A percentile compares a stretch with the other conserved stretches of the same genome.
Evolutionary conservation across 2,329 filamentous ascomycete species (phyloP).

Genomic region (Colletotrichum tanaceti): DNA sequence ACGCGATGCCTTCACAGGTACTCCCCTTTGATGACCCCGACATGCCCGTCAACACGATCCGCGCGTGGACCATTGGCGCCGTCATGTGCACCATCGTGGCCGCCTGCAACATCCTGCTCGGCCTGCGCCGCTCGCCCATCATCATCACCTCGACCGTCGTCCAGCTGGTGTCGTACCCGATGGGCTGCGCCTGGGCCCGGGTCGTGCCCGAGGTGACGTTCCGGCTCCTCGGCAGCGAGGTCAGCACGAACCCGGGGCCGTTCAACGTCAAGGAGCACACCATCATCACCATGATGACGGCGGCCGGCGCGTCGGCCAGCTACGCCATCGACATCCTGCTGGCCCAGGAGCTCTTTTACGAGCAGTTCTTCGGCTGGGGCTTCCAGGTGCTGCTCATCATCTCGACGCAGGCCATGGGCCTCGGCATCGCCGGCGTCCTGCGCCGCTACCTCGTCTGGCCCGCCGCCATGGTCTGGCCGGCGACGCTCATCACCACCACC

Average conservation of each 20-base stretch:
- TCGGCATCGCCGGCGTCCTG: conserved; percentile 66
- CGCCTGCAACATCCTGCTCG: conserved; percentile 66
- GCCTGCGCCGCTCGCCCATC: conserved; percentile 61
- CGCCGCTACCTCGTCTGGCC: conserved; percentile 66
- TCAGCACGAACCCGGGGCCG: conserved; percentile 54
- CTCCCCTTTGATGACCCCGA: conserved; percentile 57
- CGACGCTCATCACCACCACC: conserved; percentile 64
- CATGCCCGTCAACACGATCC: conserved; percentile 67
- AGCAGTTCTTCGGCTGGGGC: conserved; percentile 59
- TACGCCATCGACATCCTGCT: conserved; percentile 57
- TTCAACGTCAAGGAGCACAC: conserved; percentile 63
- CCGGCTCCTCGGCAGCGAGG: conserved; percentile 47
- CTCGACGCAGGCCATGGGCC: conserved; percentile 67
- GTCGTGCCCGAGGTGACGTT: conserved; percentile 48
- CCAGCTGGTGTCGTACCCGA: conserved; percentile 65
- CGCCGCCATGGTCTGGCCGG: conserved; percentile 69
- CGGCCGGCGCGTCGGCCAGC: conserved; percentile 49
- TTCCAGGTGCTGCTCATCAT: conserved; percentile 67
- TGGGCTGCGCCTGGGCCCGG: conserved; percentile 50
- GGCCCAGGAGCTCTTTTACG: conserved; percentile 60
- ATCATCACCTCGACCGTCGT: conserved; percentile 65
- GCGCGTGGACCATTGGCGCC: conserved; percentile 69
- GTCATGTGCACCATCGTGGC: conserved; percentile 69
- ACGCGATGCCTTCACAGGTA: conserved; percentile 4
- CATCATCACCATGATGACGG: conserved; percentile 61